Conservation (phyloP, 176 grass and related monocot species). For the Carex scoparia region DNA sequence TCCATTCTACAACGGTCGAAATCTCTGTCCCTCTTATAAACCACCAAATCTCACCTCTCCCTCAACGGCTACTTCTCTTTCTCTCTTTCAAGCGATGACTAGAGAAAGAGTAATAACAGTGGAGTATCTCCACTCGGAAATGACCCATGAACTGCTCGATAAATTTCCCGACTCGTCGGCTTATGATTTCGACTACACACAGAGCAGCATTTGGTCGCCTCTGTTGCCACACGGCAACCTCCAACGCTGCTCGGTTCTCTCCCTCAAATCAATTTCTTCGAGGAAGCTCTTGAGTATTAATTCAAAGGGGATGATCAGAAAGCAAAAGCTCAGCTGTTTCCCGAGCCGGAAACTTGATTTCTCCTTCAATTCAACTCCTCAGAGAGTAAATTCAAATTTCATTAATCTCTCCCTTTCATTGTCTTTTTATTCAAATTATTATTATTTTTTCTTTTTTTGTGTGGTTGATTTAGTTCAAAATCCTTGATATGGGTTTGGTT, state of each 20-base stretch:
- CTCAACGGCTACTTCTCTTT: neutral
- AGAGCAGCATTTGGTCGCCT: constrained; percentile 95
- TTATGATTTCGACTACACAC: constrained; percentile 88
- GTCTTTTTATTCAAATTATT: neutral
- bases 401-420: neutral
- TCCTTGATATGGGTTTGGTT: neutral
- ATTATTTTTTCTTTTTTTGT: no score
- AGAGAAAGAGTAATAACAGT: constrained; percentile 81
- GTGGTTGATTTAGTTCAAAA: no score
- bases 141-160: constrained; percentile 71
- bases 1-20: neutral
- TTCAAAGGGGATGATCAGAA: constrained; percentile 17
- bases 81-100: neutral
- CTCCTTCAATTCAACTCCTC: neutral
- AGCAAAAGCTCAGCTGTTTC: constrained; percentile 15
- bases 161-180: constrained; percentile 78
- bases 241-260: neutral
- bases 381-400: constrained; percentile 7
- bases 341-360: constrained; percentile 19
- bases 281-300: constrained; percentile 16
- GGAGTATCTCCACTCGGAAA: constrained; percentile 76
- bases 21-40: neutral
- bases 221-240: constrained; percentile 42
- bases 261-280: constrained; percentile 18
- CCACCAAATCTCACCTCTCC: neutral